These are phyloP conservation scores for Cucumis hystrix DNA, from an alignment of 306 rosid species.

Conservation along the genomic window DNA sequence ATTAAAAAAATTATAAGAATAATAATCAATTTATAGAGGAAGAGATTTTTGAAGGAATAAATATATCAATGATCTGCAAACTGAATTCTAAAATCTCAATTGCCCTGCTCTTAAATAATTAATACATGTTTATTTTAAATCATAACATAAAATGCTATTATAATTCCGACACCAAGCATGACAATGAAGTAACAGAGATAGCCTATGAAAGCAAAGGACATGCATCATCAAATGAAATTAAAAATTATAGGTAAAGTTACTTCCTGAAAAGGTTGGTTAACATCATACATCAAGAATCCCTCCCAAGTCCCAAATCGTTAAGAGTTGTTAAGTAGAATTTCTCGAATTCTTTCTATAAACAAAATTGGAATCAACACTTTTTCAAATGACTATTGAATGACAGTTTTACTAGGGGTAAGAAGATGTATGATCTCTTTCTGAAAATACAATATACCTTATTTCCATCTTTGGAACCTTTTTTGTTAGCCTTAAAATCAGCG, in stretches of 20 bases:
- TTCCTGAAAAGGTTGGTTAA: background rate
- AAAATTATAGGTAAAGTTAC: background rate
- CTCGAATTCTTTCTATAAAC: background rate
- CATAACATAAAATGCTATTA: background rate
- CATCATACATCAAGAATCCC: background rate
- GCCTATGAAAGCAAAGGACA: background rate
- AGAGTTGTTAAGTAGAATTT: background rate
- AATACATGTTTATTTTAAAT: background rate
- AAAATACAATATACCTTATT: conserved; percentile 40
- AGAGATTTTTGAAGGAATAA: background rate
- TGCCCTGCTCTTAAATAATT: background rate
- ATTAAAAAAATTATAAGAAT: background rate
- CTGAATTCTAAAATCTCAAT: background rate
- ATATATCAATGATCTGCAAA: background rate
- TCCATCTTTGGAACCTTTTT: conserved; percentile 31
- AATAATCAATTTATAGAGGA: background rate
- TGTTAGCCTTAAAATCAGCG: conserved; percentile 42
- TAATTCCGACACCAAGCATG: background rate
- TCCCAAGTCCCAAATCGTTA: background rate
- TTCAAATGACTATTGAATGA: background rate
- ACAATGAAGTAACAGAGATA: background rate
- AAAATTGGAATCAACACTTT: background rate
- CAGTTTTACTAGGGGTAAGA: background rate
- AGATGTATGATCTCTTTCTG: background rate
- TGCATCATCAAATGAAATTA: background rate